Evolutionary conservation across 2,329 filamentous ascomycete genomes (phyloP).

Genomic region (Rhexocercosporidium sp.): DNA sequence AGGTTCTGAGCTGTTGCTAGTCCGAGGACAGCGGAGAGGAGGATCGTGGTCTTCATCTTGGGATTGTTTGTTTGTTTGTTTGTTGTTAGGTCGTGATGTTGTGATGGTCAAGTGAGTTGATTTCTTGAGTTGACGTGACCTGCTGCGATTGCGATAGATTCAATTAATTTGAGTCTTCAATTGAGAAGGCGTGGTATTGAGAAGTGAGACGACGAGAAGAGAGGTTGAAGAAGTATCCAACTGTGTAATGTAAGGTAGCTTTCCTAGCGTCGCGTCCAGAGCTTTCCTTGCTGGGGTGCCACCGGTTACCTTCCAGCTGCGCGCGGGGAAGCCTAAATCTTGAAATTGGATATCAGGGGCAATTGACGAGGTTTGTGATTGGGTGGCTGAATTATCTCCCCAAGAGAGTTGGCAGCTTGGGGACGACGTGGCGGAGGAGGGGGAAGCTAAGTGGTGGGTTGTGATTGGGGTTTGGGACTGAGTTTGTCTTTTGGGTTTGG

Average conservation of each 20-base stretch:
- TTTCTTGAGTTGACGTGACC: too few relatives aligned
- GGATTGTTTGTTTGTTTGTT: slow-evolving; percentile 1
- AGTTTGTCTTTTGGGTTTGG: background rate
- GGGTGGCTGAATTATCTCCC: background rate
- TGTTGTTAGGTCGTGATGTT: too few relatives aligned
- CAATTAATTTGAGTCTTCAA: background rate
- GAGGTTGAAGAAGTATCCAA: too few relatives aligned
- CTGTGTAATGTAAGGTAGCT: too few relatives aligned
- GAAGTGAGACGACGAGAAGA: background rate
- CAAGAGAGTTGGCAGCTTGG: too few relatives aligned
- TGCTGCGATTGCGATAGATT: too few relatives aligned
- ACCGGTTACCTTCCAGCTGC: slow-evolving; percentile 7
- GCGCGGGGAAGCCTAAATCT: slow-evolving; percentile 1
- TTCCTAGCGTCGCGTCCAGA: background rate
- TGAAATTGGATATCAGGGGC: background rate
- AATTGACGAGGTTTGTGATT: background rate
- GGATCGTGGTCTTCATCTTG: slow-evolving; percentile 50
- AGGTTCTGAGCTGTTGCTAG: slow-evolving; percentile 48
- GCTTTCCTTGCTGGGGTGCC: too few relatives aligned
- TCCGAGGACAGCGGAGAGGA: slow-evolving; percentile 43
- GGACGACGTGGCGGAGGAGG: background rate
- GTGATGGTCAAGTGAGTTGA: too few relatives aligned
- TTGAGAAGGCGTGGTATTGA: slow-evolving; percentile 40
- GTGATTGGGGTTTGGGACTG: background rate
- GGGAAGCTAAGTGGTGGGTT: background rate